Evolutionary conservation across 192 early-diverging fungal species (phyloP).

Genomic region (Coemansia sp.): DNA sequence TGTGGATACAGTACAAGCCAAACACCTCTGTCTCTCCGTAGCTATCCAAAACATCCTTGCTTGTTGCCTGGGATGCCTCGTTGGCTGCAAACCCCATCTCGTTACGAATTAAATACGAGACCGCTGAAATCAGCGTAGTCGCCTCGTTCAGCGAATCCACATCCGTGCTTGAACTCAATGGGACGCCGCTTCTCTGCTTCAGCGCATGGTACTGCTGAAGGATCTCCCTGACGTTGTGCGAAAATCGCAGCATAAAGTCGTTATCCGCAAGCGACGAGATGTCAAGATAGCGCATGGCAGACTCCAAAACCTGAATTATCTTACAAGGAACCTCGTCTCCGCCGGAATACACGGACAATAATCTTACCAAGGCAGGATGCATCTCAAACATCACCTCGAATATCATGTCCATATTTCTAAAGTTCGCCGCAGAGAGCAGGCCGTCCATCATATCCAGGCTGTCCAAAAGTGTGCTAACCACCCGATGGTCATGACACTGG

Average conservation of each 20-base stretch:
- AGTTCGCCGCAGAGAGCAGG: conserved; percentile 47
- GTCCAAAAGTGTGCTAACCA: conserved; percentile 33
- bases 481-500: conserved; percentile 25
- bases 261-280: conserved; percentile 43
- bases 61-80: conserved; percentile 22
- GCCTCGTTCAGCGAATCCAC: conserved; percentile 29
- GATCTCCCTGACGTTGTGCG: conserved; percentile 30
- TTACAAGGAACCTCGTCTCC: conserved; percentile 35
- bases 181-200: not conserved
- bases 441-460: conserved; percentile 57
- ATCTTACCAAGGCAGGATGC: conserved; percentile 33
- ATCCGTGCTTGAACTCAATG: conserved; percentile 8
- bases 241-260: conserved; percentile 38
- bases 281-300: conserved; percentile 42
- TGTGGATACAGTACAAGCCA: conserved; percentile 49
- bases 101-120: conserved; percentile 46
- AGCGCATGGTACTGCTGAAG: conserved; percentile 31
- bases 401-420: conserved; percentile 44
- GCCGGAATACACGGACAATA: conserved; percentile 26
- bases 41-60: conserved; percentile 34
- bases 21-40: conserved; percentile 54
- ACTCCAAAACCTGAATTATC: conserved; percentile 42
- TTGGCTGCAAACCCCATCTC: conserved; percentile 52
- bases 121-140: conserved; percentile 32
- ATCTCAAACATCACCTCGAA: conserved; percentile 49